phyloP scores from a whole-genome alignment of 345 rosid genomes.

The thale cress (Arabidopsis thaliana) region DNA sequence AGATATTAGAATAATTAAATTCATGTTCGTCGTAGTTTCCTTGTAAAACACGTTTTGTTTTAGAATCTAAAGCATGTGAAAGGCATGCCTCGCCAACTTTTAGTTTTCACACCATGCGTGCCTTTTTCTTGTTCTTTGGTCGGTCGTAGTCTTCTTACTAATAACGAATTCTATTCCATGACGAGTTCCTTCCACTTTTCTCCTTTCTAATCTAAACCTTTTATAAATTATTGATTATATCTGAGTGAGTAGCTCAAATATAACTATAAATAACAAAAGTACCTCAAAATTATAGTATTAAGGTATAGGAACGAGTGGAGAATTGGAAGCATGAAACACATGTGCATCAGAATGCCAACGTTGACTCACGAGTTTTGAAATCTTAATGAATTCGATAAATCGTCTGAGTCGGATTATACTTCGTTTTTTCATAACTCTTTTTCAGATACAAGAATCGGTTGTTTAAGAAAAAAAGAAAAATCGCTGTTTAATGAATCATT shows the following conservation, averaged over 20 bases:
- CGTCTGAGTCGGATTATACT: not conserved
- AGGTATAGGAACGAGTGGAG: not conserved
- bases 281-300: not conserved
- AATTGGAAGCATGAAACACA: constrained; percentile 15
- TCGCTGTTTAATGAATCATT: not conserved
- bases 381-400: not conserved
- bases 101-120: not conserved
- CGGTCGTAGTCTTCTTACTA: not conserved
- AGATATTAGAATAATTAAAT: not conserved
- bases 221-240: no score
- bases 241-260: not conserved
- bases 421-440: not conserved
- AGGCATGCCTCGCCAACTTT: not conserved
- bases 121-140: constrained; percentile 17
- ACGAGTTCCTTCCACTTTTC: constrained; percentile 10
- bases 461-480: not conserved
- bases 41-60: not conserved
- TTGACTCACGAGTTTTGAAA: not conserved
- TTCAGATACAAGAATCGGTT: not conserved
- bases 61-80: constrained; percentile 8
- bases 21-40: constrained; percentile 2
- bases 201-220: not conserved
- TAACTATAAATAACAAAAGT: not conserved
- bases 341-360: not conserved
- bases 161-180: not conserved